Percentiles rank a stretch among this genome's conserved stretches.
phyloP scores from a whole-genome alignment of 257 asterid species.

The Capsicum rhomboideum region DNA sequence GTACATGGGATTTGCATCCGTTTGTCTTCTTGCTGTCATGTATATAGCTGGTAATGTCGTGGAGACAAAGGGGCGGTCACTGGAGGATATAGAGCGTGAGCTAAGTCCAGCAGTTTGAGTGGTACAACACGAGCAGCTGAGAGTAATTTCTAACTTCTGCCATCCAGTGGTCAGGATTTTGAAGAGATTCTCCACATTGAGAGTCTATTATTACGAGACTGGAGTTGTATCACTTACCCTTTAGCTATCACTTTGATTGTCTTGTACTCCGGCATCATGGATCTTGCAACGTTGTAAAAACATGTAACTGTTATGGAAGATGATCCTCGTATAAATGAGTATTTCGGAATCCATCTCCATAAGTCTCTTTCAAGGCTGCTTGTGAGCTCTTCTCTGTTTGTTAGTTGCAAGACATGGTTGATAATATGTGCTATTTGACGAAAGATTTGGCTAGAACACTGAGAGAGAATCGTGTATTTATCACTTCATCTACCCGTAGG shows the following conservation, averaged over 20 bases:
- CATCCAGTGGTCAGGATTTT: not conserved
- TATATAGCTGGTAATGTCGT: conserved; percentile 73
- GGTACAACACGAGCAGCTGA: not conserved
- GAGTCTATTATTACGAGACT: not conserved
- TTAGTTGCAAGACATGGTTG: not conserved
- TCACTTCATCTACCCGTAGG: not conserved
- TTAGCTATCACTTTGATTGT: not conserved
- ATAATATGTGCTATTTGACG: not conserved
- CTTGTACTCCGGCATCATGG: not conserved
- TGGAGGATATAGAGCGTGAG: conserved; percentile 87
- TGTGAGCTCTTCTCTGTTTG: no score
- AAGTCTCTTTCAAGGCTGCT: not conserved
- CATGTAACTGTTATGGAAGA: not conserved
- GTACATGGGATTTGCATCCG: conserved; percentile 80
- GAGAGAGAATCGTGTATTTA: not conserved
- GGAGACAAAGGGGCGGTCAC: conserved; percentile 88
- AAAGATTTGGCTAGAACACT: not conserved
- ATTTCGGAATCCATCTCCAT: not conserved
- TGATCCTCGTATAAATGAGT: not conserved
- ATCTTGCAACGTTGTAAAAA: not conserved
- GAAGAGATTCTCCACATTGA: not conserved
- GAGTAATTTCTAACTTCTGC: not conserved
- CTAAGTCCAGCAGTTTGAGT: conserved; percentile 47
- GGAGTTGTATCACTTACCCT: not conserved
- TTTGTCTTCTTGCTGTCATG: conserved; percentile 64